Evolutionary conservation across 371 early-diverging fungal genomes (phyloP), one percentile per base, ranked within the genome.

Genomic region (Lichtheimia ornata): DNA sequence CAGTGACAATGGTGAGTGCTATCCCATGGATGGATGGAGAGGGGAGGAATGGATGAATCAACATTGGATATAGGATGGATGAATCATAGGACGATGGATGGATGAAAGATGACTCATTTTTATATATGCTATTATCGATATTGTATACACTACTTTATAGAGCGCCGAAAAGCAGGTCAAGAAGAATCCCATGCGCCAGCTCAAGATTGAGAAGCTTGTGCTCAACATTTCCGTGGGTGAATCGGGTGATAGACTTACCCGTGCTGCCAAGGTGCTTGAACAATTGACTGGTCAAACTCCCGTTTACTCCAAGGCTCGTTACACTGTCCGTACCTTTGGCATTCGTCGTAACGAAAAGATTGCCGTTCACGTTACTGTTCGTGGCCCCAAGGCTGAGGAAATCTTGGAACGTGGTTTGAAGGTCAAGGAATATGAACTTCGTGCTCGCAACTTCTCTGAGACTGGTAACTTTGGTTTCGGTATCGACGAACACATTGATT

Each of bases 331-430:
- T 85, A 91, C 97, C 73, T 99, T 99, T 88, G 96, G 98, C 83
- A 99, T 99, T 84, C 94, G 99, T 84, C 93, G 99, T 92, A 99
- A 99, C 93, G 99, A 99, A 87, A 99, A 99, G 93, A 99, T 99
- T 70, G 87, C 99, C 59, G 94, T 96, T 63, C 97, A 99, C 91
- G 96, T 95, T 72, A 99, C 99, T 66, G 96, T 99, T 70, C 94
- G 98, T 79, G 99, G 99, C 50, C 72, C 79, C 63, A 82, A 82
- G 77, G 79, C 79, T 53, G 79, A 79, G 83, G 97, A 99, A 83
- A 97, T 99, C 79, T 88, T 99, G 50, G 97, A 98, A 87, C 95
- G 97, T 74, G 99, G 98, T 64, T 84, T 99, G 67, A 99, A 97
- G 93, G 99, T 99, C 74, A 98, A 98, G 93, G 99, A 99, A 86